Evolutionary conservation across 768 basidiomycete species (phyloP), one percentile per base, ranked within the genome.

Genomic region (Termitomyces sp.): DNA sequence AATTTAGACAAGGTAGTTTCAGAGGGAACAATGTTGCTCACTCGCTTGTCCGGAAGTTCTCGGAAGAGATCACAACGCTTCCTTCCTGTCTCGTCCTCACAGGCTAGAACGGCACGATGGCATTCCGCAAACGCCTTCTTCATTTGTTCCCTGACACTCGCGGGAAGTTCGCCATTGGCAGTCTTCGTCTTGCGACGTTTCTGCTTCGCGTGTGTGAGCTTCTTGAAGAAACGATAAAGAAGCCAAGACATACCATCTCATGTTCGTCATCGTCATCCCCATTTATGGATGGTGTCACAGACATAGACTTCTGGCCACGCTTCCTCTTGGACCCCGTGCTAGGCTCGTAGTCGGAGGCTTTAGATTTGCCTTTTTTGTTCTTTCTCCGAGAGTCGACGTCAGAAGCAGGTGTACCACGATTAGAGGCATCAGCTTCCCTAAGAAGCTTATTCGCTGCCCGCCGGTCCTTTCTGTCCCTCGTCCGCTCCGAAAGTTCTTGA

Each of bases 11-110:
- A 55, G 24, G 13, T 18, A 18, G 46, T 29, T 37, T 43, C 9
- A 54, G 20, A 50, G 10, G 37, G 50, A 50, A 57, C 12, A 20
- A 52, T 43, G 31, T 14, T 52, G 70, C 79, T 60, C 65, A 88
- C 90, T 69, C 85, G 80, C 71, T 77, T 86, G 67, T 89, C 86
- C 5, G 93, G 93, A n/a, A 90, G 78, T 60, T 92, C 91, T 57
- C 84, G 82, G 82, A 96, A 96, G 43, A 95, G 80, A 59, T 92
- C 90, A 64, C 90, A 91, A 18, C 91, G 87, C 70, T 85, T 87
- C 53, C 92, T 84, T 46, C 90, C 88, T 44, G 79, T 82, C 8
- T 82, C 78, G 61, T 90, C 87, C 68, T 88, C 84, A 61, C 87
- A 86, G 59, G 78, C 81, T 44, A 85, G 71, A 29, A 94, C 88